Evolutionary conservation across 2,329 filamentous ascomycete genomes (phyloP).

Genomic region (Chrysoporthe deuterocubensis): DNA sequence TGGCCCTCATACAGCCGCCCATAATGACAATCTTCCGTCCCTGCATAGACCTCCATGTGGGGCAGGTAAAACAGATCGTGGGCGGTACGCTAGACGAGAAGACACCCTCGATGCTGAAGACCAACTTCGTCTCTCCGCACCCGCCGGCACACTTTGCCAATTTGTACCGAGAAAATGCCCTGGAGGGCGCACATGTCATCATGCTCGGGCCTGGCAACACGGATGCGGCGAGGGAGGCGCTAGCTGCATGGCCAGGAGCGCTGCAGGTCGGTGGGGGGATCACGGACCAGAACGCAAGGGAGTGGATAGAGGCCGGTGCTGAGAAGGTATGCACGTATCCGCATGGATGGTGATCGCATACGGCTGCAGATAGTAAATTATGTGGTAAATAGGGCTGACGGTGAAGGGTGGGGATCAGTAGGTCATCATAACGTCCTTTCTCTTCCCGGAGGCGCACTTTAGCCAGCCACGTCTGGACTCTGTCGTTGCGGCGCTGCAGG

Average conservation of each 20-base stretch:
- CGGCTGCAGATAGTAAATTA: no score
- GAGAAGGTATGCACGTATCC: conserved; percentile 68
- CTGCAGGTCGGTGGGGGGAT: conserved; percentile 96
- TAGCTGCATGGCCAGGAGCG: conserved; percentile 76
- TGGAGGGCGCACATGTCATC: conserved; percentile 89
- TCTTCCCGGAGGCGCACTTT: conserved; percentile 86
- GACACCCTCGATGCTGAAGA: conserved; percentile 68
- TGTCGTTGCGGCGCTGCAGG: conserved; percentile 72
- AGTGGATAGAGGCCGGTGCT: conserved; percentile 87
- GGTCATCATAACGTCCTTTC: conserved; percentile 96
- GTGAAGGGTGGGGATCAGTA: conserved; percentile 46
- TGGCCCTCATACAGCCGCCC: background rate
- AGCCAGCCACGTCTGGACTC: conserved; percentile 75
- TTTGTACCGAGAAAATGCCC: conserved; percentile 75
- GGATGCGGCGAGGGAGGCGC: conserved; percentile 75
- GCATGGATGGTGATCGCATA: background rate
- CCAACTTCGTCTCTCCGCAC: conserved; percentile 88
- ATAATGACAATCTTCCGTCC: conserved; percentile 92
- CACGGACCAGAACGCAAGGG: conserved; percentile 77
- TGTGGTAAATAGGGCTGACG: background rate
- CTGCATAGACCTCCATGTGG: conserved; percentile 97
- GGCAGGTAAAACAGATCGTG: conserved; percentile 97
- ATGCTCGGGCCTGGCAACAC: conserved; percentile 93
- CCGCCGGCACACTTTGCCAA: conserved; percentile 80
- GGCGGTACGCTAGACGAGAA: conserved; percentile 83